These are phyloP conservation scores for Penicillium sp. DNA, from an alignment of 2,329 filamentous ascomycete genomes.

Conservation along the genomic window DNA sequence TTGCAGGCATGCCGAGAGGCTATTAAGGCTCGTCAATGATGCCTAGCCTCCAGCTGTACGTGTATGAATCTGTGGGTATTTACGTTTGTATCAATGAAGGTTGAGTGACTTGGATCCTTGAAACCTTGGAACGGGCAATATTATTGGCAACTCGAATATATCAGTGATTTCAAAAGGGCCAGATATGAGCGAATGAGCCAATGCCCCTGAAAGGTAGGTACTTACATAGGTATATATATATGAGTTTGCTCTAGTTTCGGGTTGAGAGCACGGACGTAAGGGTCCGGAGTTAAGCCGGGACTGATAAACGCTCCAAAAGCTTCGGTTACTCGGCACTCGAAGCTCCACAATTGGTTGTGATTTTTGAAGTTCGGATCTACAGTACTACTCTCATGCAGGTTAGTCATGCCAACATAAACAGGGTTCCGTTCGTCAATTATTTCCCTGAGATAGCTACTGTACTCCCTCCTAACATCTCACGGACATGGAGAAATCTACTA, in stretches of 20 bases:
- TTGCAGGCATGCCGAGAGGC: slow-evolving; percentile 48
- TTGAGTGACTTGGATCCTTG: neutral
- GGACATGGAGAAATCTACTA: slow-evolving; percentile 1
- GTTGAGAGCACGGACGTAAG: neutral
- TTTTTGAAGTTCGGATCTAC: neutral
- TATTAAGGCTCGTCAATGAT: slow-evolving; percentile 17
- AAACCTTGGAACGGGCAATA: too few relatives aligned
- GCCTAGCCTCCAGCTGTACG: neutral
- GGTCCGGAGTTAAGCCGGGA: neutral
- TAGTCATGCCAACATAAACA: neutral
- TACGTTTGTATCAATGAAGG: neutral
- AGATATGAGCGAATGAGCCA: too few relatives aligned
- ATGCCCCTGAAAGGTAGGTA: too few relatives aligned
- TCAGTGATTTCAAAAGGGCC: too few relatives aligned
- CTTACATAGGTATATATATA: too few relatives aligned
- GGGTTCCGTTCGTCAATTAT: neutral
- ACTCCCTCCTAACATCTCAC: neutral
- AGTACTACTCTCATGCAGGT: neutral
- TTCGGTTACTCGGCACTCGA: slow-evolving; percentile 23
- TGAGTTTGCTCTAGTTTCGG: neutral
- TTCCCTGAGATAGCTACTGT: neutral
- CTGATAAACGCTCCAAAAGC: neutral
- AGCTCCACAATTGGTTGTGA: neutral
- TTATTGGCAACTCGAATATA: too few relatives aligned
- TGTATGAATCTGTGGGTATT: neutral